Evolutionary conservation across 495 filamentous ascomycete genomes (phyloP), one percentile per base, ranked within the genome.

Genomic region (Aspergillus haitiensis): DNA sequence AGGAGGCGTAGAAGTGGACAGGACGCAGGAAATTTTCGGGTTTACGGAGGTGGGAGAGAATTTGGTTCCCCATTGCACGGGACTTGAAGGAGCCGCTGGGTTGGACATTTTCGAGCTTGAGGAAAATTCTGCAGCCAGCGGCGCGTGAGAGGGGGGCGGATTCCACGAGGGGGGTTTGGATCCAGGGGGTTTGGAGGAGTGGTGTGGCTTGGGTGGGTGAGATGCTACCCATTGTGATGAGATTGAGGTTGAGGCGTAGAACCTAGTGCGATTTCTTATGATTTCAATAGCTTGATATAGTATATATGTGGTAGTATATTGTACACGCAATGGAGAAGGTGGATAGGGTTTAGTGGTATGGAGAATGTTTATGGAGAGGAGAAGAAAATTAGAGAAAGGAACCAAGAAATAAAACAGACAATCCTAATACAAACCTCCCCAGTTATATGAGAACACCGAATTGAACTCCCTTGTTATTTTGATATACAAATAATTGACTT

Each of bases 11-110:
- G 84, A 97, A 96, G 72, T 93, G 91, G 6, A 86, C 74, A 18
- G 69, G 61, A 16, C 67, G 64, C 55, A 68, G 70, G 47, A 59
- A 47, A 52, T 72, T 66, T 50, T 73, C 74, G 13, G 74, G 74
- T 35, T 77, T 70, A 60, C 74, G 67, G 59, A 87, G 78, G 59
- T 83, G 74, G 12, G 75, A 78, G 46, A 87, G 82, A 74, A 93
- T 86, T 67, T 92, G 82, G 72, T 90, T 84, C 62, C 92, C 93
- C 61, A 97, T 85, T 15, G 90, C 93, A 67, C 86, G 87, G 34
- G 92, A 96, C 74, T 97, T 98, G 86, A 97, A 98, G 9, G 92
- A 95, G 47, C 91, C 92, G 5, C 89, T 88, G 5, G 94, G 93
- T 66, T 98, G 93, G 66, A 93, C 84, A 73, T 90, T 90, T 60